phyloP scores from a whole-genome alignment of 2,329 filamentous ascomycete species.

The Neonectria hederae region DNA sequence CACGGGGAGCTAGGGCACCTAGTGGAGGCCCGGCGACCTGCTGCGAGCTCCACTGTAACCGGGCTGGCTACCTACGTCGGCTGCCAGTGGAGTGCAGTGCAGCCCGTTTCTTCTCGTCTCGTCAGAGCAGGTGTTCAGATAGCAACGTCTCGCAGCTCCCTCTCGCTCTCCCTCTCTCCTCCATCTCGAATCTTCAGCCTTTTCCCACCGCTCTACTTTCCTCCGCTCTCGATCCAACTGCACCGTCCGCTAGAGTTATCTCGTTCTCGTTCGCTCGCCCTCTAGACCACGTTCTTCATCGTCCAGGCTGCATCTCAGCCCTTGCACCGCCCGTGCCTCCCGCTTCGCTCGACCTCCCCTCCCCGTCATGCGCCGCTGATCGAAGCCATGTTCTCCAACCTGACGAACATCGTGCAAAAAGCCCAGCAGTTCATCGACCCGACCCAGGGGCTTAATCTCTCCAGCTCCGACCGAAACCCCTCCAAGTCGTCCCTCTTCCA shows the following conservation, averaged over 20 bases:
- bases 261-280: neutral
- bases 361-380: slow-evolving; percentile 53
- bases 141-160: neutral
- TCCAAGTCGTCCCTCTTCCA: slow-evolving; percentile 94
- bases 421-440: slow-evolving; percentile 95
- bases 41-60: neutral
- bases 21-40: slow-evolving; percentile 3
- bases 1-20: neutral
- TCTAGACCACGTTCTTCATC: neutral
- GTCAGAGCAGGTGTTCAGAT: slow-evolving; percentile 3
- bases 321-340: slow-evolving; percentile 26
- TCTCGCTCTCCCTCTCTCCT: neutral
- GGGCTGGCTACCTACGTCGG: neutral
- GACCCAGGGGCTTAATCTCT: slow-evolving; percentile 77
- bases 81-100: too few relatives aligned
- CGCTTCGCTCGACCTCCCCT: slow-evolving; percentile 24
- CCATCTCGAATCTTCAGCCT: slow-evolving; percentile 7
- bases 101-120: neutral
- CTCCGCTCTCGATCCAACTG: neutral
- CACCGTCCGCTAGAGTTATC: neutral
- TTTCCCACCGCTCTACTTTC: neutral
- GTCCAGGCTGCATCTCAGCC: slow-evolving; percentile 22
- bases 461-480: slow-evolving; percentile 80
- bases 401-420: slow-evolving; percentile 89
- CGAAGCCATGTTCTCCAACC: slow-evolving; percentile 66